phyloP scores from a whole-genome alignment of 225 moss, liverwort and hornwort species.

The Neckera pumila region DNA sequence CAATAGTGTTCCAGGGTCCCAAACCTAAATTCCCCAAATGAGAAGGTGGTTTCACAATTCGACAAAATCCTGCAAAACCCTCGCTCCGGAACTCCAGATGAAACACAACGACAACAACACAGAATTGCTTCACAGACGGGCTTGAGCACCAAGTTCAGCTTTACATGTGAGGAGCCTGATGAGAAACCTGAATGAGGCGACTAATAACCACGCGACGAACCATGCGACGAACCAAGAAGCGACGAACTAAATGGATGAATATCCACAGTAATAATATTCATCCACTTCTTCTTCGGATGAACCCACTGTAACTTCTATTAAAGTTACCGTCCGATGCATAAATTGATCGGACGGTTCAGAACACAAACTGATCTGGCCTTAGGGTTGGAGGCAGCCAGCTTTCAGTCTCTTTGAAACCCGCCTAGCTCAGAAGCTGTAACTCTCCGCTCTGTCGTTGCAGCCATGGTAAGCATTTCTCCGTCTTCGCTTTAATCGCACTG shows the following conservation, averaged over 20 bases:
- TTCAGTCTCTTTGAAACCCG: background rate
- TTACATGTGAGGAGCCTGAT: background rate
- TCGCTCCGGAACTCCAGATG: background rate
- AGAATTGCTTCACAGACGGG: background rate
- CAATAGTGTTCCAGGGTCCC: background rate
- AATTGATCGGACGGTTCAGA: background rate
- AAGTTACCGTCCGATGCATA: background rate
- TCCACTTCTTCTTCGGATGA: background rate
- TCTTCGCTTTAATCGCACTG: background rate
- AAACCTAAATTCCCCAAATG: background rate
- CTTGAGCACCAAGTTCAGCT: no score
- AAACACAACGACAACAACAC: background rate
- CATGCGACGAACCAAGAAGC: background rate
- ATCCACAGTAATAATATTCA: background rate
- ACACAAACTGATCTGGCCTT: background rate
- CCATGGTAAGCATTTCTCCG: slow-evolving; percentile 14
- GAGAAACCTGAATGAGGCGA: no score
- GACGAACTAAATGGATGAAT: background rate
- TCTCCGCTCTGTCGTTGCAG: background rate
- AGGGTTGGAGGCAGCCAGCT: background rate
- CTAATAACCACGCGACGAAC: no score
- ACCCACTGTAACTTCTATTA: no score
- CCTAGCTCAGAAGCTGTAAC: background rate
- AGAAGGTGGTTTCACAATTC: background rate
- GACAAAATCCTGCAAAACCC: background rate